phyloP scores from a whole-genome alignment of 257 asterid species.

The Solanum gandarillasii region DNA sequence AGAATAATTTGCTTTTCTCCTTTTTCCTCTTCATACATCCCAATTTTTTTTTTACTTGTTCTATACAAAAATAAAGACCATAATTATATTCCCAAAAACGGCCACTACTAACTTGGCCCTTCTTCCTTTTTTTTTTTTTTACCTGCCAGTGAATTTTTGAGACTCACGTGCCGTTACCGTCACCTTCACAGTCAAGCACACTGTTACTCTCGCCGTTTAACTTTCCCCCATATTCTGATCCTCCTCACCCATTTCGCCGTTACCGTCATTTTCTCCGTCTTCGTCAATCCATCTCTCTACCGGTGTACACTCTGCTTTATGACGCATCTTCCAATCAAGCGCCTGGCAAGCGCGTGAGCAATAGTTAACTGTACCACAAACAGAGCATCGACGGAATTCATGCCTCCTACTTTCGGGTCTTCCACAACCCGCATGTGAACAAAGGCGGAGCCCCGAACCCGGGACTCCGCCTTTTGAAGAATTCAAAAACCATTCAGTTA shows the following conservation, averaged over 20 bases:
- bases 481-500: constrained; percentile 58
- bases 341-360: constrained; percentile 99
- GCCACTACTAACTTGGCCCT: constrained; percentile 6
- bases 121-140: neutral
- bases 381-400: constrained; percentile 85
- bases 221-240: constrained; percentile 11
- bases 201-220: constrained; percentile 1
- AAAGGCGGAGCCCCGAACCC: constrained; percentile 55
- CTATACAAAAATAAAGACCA: neutral
- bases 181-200: constrained; percentile 30
- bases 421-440: constrained; percentile 86
- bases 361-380: constrained; percentile 81
- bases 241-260: constrained; percentile 8
- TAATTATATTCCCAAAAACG: constrained; percentile 18
- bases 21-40: neutral
- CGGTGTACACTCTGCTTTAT: constrained; percentile 67
- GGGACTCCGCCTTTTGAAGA: constrained; percentile 11
- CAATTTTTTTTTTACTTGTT: neutral
- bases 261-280: constrained; percentile 17
- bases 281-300: constrained; percentile 34
- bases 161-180: constrained; percentile 62
- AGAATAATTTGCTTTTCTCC: neutral
- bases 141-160: neutral
- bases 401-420: constrained; percentile 78
- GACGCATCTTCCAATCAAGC: constrained; percentile 90